phyloP scores from a whole-genome alignment of 345 rosid genomes.

The Kandelia obovata region DNA sequence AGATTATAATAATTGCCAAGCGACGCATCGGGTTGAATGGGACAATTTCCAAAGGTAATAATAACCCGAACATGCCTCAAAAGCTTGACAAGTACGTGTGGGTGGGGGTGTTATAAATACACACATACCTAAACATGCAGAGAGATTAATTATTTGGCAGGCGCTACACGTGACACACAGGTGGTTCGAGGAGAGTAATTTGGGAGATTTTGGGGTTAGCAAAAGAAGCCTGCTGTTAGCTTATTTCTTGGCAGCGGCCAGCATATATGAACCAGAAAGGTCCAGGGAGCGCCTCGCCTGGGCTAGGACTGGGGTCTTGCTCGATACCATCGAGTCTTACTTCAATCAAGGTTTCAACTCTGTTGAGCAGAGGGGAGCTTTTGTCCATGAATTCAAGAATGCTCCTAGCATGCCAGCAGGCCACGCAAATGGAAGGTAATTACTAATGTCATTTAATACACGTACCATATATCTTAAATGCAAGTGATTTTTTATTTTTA shows the following conservation, averaged over 20 bases:
- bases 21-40: constrained; percentile 69
- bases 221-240: constrained; percentile 43
- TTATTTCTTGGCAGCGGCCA: constrained; percentile 70
- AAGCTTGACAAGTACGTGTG: no score
- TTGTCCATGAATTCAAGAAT: constrained; percentile 42
- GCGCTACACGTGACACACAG: constrained; percentile 25
- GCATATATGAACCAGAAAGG: constrained; percentile 66
- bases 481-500: neutral
- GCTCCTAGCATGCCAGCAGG: constrained; percentile 16
- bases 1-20: constrained; percentile 86
- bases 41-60: constrained; percentile 52
- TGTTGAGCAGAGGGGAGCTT: constrained; percentile 38
- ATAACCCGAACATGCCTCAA: neutral
- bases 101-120: neutral
- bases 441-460: neutral
- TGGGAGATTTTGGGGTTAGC: constrained; percentile 48
- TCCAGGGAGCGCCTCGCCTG: constrained; percentile 70
- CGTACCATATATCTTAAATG: no score
- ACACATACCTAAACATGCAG: neutral
- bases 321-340: constrained; percentile 40
- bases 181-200: constrained; percentile 55
- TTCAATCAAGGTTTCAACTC: constrained; percentile 23
- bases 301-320: constrained; percentile 61
- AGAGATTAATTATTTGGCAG: neutral
- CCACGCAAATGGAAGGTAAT: constrained; percentile 42